These are phyloP conservation scores for Rosa rugosa DNA, from an alignment of 306 rosid genomes.

Conservation along the genomic window DNA sequence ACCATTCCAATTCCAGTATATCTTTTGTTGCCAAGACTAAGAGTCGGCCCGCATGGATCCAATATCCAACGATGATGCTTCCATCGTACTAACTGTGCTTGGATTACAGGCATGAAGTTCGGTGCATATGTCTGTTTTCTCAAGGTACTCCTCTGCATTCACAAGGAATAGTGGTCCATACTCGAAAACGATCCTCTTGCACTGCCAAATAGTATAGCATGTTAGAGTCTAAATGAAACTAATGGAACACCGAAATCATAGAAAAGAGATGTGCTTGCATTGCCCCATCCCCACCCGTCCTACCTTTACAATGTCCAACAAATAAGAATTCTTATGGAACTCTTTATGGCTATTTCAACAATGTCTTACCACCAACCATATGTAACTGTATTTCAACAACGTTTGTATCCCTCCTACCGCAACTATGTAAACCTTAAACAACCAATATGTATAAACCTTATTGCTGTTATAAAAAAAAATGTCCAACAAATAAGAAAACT, in stretches of 20 bases:
- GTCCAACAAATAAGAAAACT: background rate
- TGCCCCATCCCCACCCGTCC: background rate
- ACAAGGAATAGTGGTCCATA: conserved; percentile 62
- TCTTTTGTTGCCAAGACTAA: conserved; percentile 19
- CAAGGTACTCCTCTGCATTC: conserved; percentile 76
- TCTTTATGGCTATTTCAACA: background rate
- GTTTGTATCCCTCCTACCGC: background rate
- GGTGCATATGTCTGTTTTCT: conserved; percentile 63
- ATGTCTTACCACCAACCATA: background rate
- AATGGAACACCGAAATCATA: background rate
- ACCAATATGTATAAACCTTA: background rate
- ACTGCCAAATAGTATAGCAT: conserved; percentile 46
- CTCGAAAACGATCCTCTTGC: conserved; percentile 74
- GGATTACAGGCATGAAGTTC: conserved; percentile 64
- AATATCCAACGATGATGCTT: conserved; percentile 4
- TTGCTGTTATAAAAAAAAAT: background rate
- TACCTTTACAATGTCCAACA: background rate
- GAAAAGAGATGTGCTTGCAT: background rate
- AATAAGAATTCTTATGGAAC: background rate
- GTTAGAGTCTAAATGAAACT: conserved; percentile 1
- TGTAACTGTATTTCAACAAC: background rate
- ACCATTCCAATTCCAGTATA: background rate
- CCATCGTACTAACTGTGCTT: background rate
- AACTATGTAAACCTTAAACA: background rate
- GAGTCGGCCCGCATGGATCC: conserved; percentile 33